Base-by-base conservation (phyloP, 192 early-diverging fungal genomes). In the Coemansia sp. region DNA sequence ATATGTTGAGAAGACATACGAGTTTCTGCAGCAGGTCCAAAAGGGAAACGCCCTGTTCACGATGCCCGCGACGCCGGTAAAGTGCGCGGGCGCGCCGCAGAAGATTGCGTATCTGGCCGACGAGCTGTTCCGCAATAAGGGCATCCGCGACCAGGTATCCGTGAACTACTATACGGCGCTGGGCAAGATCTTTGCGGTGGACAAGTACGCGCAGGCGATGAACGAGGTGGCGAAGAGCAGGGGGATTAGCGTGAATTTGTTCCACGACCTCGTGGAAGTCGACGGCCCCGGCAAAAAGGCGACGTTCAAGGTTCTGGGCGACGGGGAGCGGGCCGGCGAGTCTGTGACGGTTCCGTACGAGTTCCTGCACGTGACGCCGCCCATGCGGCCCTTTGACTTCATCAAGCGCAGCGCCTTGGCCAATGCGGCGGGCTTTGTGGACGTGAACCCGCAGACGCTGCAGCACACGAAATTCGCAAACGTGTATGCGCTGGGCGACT, bases 91-190 rank as follows among this genome's bases (percentile, higher is more conserved):
- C 40, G 92, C 91, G 0, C 91, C 92, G 25, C 88, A 89, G 69
- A 94, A 94, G 82, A 92, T 93, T 31, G 85, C 87, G 24, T 94
- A 91, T 62, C 81, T 94, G 35, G 89, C 90, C 19, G 92, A 94
- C 70, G 92, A 94, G 62, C 67, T 82, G 19, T 88, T 89, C 84
- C 83, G 90, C 65, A 77, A 87, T 48, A 83, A 82, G 14, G 86
- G 84, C 25, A 58, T 90, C 21, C 88, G 91, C 38, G 72, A 85
- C 56, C 81, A 85, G 61, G 78, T 87, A 24, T 72, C 79, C 32
- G 81, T 94, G 52, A 82, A 81, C 56, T 94, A 93, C 73, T 86
- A 89, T 63, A 85, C 89, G 8, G 90, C 84, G n/a, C 67, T 90
- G 43, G 89, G 87, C 40, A 92, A 91, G 82, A 92, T 94, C 57